A percentile compares a stretch with the other conserved stretches of the same genome.
These are phyloP conservation scores for Paradendryphiella salina DNA, from an alignment of 2,329 filamentous ascomycete genomes.

Conservation along the genomic window DNA sequence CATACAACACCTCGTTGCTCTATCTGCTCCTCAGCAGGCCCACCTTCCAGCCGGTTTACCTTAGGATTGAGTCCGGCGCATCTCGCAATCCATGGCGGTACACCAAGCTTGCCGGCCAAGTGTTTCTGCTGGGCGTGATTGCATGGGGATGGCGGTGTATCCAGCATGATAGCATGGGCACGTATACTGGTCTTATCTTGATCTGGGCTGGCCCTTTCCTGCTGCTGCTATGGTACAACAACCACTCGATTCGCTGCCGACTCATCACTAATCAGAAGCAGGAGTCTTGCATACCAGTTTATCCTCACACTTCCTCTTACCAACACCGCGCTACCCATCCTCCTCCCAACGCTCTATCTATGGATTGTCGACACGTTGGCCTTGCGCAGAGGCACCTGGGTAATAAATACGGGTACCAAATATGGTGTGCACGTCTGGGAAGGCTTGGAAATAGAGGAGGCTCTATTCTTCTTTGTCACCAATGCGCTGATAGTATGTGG, in stretches of 20 bases:
- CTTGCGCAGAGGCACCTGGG: conserved; percentile 70
- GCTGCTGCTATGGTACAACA: conserved; percentile 61
- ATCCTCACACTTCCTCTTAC: conserved; percentile 62
- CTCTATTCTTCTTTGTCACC: conserved; percentile 71
- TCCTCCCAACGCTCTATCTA: conserved; percentile 67
- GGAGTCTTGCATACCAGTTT: conserved; percentile 66
- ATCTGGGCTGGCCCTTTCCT: conserved; percentile 70
- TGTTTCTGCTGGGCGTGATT: conserved; percentile 52
- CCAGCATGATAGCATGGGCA: conserved; percentile 55
- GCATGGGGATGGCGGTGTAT: conserved; percentile 53
- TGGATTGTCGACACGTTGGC: conserved; percentile 74
- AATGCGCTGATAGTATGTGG: conserved; percentile 72
- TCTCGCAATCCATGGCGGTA: conserved; percentile 44
- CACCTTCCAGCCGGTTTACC: conserved; percentile 59
- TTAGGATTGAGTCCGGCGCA: conserved; percentile 49
- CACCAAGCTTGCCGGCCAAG: conserved; percentile 54
- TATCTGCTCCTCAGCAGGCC: conserved; percentile 70
- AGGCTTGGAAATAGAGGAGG: conserved; percentile 72
- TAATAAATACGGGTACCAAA: conserved; percentile 69
- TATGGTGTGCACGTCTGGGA: conserved; percentile 65
- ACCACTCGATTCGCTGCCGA: neutral
- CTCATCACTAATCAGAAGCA: conserved; percentile 15
- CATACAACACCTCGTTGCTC: conserved; percentile 70
- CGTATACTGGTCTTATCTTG: conserved; percentile 71
- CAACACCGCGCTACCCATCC: conserved; percentile 63